These are phyloP conservation scores for Aureobasidium pullulans DNA, from an alignment of 2,329 filamentous ascomycete species.

Conservation along the genomic window DNA sequence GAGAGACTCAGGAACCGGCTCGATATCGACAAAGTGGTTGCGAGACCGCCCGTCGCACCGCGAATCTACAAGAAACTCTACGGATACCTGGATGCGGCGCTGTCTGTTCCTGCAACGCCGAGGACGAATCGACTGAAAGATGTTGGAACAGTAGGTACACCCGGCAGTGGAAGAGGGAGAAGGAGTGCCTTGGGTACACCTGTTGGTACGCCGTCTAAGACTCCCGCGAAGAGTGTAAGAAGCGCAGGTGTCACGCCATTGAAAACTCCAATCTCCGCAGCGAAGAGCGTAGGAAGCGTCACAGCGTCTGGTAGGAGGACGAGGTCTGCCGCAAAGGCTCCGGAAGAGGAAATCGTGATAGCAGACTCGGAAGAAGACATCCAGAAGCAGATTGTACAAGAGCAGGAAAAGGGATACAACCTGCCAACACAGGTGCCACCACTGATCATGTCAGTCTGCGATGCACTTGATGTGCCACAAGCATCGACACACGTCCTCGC, in stretches of 20 bases:
- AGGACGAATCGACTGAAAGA: constrained; percentile 25
- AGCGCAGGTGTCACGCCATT: background rate
- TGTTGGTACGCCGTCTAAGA: constrained; percentile 2
- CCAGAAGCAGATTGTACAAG: background rate
- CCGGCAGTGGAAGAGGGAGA: background rate
- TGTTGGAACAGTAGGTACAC: background rate
- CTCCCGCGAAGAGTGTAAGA: background rate
- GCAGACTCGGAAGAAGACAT: background rate
- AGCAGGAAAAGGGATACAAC: background rate
- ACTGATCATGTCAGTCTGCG: constrained; percentile 48
- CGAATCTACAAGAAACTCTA: constrained; percentile 80
- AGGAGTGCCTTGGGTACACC: constrained; percentile 3
- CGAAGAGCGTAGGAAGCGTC: background rate
- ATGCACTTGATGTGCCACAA: constrained; percentile 15
- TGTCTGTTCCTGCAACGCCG: constrained; percentile 38
- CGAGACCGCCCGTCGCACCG: constrained; percentile 69
- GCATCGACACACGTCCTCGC: constrained; percentile 20
- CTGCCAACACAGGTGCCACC: constrained; percentile 13
- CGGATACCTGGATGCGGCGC: constrained; percentile 65
- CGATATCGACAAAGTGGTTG: constrained; percentile 68
- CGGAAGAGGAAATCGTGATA: background rate
- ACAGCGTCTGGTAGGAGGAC: background rate
- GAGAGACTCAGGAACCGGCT: constrained; percentile 72
- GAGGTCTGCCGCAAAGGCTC: background rate
- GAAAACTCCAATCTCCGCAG: background rate